Evolutionary conservation across 345 rosid species (phyloP), one percentile per base, ranked within the genome.

Genomic region (Barbarea vulgaris): DNA sequence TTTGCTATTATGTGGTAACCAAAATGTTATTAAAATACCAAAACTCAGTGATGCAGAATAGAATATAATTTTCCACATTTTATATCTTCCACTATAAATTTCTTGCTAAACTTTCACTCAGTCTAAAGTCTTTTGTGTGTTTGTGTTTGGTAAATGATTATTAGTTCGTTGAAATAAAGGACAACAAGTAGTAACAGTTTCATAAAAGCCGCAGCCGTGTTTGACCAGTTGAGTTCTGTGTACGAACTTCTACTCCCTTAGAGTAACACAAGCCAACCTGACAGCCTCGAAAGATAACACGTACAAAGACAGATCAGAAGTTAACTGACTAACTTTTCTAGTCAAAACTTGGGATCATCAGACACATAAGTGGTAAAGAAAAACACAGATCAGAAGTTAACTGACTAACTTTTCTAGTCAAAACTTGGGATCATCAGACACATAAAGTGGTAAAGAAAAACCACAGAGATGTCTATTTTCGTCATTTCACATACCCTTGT

Each of bases 391-490:
- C n/a, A n/a, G n/a, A n/a, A 28, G 30, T 28, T 28, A 21, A 68
- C 39, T 51, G 68, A 41, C 17, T 15, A 9, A 36, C 27, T 50
- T 59, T 67, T 47, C 7, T 1, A 24, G 21, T 39, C 46, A 66
- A 74, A 57, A 37, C 24, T 65, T 46, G 14, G n/a, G 72, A 47
- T 66, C 69, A 14, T 25, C 14, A 24, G 17, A 65, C 50, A 19
- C 9, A 5, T 28, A 28, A 25, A 67, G 7, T 50, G 44, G 67
- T 30, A 34, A 77, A 22, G 10, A 54, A 27, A 27, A 7, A 19
- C 0, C 11, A 73, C 4, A 63, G 9, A 28, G 9, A 50, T 30
- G 56, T 52, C 54, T 34, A 12, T 7, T 37, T 53, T 3, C 24
- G 75, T 42, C 69, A 61, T 58, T 62, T 63, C 9, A 22, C 52